Evolutionary conservation across 2,329 filamentous ascomycete genomes (phyloP).

Genomic region (Fusarium dimerum): DNA sequence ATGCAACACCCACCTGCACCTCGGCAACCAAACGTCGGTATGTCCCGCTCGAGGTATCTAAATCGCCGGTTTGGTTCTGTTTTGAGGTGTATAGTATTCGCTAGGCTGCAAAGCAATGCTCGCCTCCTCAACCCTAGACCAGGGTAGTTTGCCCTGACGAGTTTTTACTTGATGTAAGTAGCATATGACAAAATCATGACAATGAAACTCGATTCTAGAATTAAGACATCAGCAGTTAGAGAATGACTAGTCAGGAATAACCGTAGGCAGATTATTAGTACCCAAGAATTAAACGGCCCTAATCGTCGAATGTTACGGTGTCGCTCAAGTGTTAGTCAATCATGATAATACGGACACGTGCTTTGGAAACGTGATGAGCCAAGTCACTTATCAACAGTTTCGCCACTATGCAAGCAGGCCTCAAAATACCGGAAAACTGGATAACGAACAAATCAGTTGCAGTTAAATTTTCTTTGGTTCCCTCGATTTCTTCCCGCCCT

Average conservation of each 20-base stretch:
- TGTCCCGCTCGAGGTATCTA: conserved; percentile 24
- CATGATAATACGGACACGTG: background rate
- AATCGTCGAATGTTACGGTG: background rate
- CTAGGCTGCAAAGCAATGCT: background rate
- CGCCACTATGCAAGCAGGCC: background rate
- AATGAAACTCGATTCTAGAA: too few species aligned
- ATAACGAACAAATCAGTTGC: background rate
- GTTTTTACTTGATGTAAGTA: too few species aligned
- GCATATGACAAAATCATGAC: too few species aligned
- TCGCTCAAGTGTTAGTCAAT: background rate
- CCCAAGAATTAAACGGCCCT: background rate
- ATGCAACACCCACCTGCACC: conserved; percentile 17
- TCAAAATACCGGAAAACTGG: background rate
- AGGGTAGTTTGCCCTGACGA: background rate
- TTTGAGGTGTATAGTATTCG: background rate
- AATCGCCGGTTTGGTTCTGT: conserved; percentile 7
- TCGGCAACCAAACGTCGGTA: conserved; percentile 22
- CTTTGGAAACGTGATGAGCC: background rate
- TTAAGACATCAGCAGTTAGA: too few species aligned
- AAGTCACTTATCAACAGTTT: background rate
- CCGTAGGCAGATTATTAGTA: too few species aligned
- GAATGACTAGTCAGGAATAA: too few species aligned
- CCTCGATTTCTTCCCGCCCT: background rate
- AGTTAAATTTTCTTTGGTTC: background rate
- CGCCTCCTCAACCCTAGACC: background rate